Conservation (phyloP, 345 rosid species). For the Moricandia arvensis region DNA sequence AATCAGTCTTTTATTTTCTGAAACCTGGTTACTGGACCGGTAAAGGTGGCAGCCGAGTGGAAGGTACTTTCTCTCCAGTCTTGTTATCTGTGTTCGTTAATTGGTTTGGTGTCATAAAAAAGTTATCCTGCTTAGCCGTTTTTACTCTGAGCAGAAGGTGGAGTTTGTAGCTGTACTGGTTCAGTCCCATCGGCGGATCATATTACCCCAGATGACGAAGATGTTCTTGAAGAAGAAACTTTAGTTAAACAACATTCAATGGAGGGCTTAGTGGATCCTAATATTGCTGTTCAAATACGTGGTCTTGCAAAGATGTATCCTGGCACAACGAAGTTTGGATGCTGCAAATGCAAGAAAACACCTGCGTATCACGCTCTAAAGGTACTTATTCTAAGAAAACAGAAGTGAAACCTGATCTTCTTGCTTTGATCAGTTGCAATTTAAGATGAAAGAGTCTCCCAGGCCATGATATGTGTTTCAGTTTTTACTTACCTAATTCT, state of each 20-base stretch:
- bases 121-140: background rate
- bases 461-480: background rate
- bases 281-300: conserved; percentile 77
- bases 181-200: conserved; percentile 59
- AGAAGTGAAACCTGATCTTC: too few relatives aligned
- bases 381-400: conserved; percentile 42
- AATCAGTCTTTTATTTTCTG: conserved; percentile 68
- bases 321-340: conserved; percentile 54
- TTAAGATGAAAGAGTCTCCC: background rate
- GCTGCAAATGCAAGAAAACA: conserved; percentile 81
- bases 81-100: conserved; percentile 1
- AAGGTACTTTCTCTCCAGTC: conserved; percentile 50
- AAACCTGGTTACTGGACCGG: conserved; percentile 87
- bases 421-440: background rate
- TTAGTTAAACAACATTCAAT: conserved; percentile 52
- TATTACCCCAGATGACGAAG: conserved; percentile 68
- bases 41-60: conserved; percentile 68
- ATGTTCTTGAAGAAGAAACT: conserved; percentile 82
- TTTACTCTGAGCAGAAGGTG: conserved; percentile 60
- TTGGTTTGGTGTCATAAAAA: background rate
- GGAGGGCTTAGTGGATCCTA: conserved; percentile 52
- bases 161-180: conserved; percentile 71
- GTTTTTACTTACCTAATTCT: background rate
- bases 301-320: conserved; percentile 80
- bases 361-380: conserved; percentile 75